phyloP scores from a whole-genome alignment of 2,329 filamentous ascomycete species.

The Aspergillus sp. region DNA sequence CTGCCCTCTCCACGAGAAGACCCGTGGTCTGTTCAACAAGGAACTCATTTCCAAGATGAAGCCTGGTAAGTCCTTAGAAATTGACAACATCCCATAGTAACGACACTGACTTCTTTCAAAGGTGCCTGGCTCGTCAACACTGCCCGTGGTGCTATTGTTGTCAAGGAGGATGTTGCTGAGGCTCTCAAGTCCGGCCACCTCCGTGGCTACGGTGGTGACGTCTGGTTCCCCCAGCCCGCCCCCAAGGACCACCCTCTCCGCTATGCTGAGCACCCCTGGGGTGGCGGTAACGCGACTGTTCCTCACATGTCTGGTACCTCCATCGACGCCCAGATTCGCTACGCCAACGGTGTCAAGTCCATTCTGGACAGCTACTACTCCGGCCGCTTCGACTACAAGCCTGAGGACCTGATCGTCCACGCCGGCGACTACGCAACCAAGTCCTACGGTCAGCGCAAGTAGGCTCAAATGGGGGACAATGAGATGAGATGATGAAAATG shows the following conservation, averaged over 20 bases:
- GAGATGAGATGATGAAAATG: constrained; percentile 14
- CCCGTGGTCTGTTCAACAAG: constrained; percentile 95
- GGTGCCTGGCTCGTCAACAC: constrained; percentile 98
- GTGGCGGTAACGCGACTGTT: constrained; percentile 97
- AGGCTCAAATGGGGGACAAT: constrained; percentile 13
- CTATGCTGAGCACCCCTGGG: constrained; percentile 89
- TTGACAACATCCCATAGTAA: not conserved
- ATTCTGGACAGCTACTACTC: constrained; percentile 91
- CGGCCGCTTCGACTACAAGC: constrained; percentile 82
- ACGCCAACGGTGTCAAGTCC: constrained; percentile 81
- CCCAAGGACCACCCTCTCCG: constrained; percentile 90
- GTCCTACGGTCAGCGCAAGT: constrained; percentile 75
- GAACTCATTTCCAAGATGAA: constrained; percentile 99
- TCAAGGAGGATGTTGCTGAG: constrained; percentile 97
- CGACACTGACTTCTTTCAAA: constrained; percentile 31
- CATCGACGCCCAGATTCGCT: constrained; percentile 94
- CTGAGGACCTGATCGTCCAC: constrained; percentile 87
- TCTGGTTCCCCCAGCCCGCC: constrained; percentile 96
- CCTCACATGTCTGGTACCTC: constrained; percentile 99
- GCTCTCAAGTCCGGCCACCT: constrained; percentile 85
- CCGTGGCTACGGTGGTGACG: constrained; percentile 51
- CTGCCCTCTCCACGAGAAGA: constrained; percentile 99
- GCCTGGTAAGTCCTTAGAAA: constrained; percentile 60
- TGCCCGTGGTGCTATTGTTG: constrained; percentile 95
- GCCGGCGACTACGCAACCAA: constrained; percentile 92